phyloP scores from a whole-genome alignment of 345 rosid species.

The Heritiera littoralis region DNA sequence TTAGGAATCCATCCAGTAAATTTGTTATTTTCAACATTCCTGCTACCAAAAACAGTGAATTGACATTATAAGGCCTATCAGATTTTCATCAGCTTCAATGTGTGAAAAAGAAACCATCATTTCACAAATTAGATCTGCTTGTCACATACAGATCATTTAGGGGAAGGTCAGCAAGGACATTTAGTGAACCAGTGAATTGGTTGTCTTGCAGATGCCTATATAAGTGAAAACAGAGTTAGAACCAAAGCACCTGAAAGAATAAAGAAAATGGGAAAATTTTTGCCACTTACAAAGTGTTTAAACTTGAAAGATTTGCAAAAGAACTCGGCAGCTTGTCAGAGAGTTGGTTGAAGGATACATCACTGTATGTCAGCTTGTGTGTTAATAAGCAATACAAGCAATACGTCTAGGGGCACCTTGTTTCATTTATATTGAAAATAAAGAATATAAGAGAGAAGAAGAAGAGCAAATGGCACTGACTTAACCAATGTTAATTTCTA shows the following conservation, averaged over 20 bases:
- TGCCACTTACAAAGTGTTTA: conserved; percentile 59
- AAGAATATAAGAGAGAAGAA: neutral
- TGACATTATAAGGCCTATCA: neutral
- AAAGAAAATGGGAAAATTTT: neutral
- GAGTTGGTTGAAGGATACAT: conserved; percentile 71
- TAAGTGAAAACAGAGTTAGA: conserved; percentile 7
- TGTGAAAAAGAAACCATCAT: neutral
- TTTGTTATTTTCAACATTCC: conserved; percentile 76
- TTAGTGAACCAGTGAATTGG: conserved; percentile 68
- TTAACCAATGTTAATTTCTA: neutral
- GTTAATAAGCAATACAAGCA: conserved; percentile 21
- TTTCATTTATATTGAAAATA: neutral
- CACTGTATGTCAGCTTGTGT: conserved; percentile 50
- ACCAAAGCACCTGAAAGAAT: neutral
- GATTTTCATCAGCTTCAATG: neutral
- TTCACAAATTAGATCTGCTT: neutral
- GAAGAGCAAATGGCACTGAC: neutral
- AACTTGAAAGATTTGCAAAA: conserved; percentile 57
- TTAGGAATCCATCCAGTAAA: conserved; percentile 91
- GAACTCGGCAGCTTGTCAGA: conserved; percentile 71
- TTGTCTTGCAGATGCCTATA: conserved; percentile 76
- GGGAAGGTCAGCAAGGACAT: conserved; percentile 67
- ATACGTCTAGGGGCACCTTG: neutral
- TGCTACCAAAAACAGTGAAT: conserved; percentile 25
- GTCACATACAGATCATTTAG: conserved; percentile 71